These are phyloP conservation scores for Pseudogymnoascus verrucosus DNA, from an alignment of 2,329 filamentous ascomycete species.

Conservation along the genomic window DNA sequence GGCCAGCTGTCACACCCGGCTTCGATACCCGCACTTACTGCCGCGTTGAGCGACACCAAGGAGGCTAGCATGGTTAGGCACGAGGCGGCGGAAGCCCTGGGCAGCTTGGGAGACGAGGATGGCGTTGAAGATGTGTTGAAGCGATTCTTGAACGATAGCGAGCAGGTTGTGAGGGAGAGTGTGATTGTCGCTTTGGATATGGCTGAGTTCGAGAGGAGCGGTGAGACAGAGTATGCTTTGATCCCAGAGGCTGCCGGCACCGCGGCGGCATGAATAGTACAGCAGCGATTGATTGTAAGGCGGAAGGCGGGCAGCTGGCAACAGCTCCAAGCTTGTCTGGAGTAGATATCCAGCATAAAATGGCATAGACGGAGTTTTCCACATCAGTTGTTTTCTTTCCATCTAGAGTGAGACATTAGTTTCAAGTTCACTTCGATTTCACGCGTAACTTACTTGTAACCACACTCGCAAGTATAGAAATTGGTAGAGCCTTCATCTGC, in stretches of 20 bases:
- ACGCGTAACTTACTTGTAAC: slow-evolving; percentile 58
- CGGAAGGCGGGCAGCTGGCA: not conserved
- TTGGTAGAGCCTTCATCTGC: slow-evolving; percentile 93
- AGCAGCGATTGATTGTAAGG: not conserved
- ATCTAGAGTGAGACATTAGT: slow-evolving; percentile 21
- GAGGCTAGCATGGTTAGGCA: slow-evolving; percentile 97
- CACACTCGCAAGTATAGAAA: slow-evolving; percentile 84
- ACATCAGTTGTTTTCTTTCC: slow-evolving; percentile 31
- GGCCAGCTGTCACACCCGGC: slow-evolving; percentile 92
- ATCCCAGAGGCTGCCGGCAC: slow-evolving; percentile 54
- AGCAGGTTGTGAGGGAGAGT: slow-evolving; percentile 90
- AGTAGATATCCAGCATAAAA: slow-evolving; percentile 9
- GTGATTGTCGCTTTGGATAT: slow-evolving; percentile 94
- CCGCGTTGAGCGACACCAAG: slow-evolving; percentile 65
- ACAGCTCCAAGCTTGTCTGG: not conserved
- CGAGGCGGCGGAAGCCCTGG: slow-evolving; percentile 92
- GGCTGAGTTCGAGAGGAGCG: slow-evolving; percentile 90
- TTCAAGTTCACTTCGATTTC: slow-evolving; percentile 10
- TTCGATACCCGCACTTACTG: slow-evolving; percentile 84
- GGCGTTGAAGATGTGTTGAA: slow-evolving; percentile 83
- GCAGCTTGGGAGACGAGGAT: slow-evolving; percentile 85
- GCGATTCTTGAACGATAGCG: slow-evolving; percentile 79
- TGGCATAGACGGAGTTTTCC: slow-evolving; percentile 10
- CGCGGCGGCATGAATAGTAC: not conserved
- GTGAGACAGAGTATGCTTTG: slow-evolving; percentile 83